Evolutionary conservation across 1,284 basidiomycete species (phyloP).

Genomic region (Microbotryum intermedium): DNA sequence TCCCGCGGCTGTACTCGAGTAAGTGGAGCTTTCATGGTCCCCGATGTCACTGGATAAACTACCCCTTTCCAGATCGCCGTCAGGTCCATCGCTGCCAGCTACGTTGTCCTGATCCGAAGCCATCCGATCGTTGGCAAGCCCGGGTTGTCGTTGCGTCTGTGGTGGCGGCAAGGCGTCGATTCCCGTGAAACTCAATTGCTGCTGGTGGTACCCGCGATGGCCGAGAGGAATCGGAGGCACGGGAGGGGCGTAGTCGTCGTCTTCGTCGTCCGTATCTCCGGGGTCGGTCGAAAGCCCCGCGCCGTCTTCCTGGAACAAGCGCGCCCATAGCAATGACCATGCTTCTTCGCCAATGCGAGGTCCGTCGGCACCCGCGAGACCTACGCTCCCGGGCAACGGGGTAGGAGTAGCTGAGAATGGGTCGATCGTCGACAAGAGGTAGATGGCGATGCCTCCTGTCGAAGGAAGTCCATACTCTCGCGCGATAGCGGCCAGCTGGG

Average conservation of each 20-base stretch:
- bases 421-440: conserved; percentile 48
- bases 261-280: conserved; percentile 40
- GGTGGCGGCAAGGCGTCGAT: not conserved
- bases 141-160: not conserved
- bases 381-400: conserved; percentile 20
- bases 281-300: conserved; percentile 50
- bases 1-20: conserved; percentile 1
- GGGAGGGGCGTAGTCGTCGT: conserved; percentile 44
- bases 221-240: conserved; percentile 43
- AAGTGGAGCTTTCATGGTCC: conserved; percentile 5
- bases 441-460: conserved; percentile 63
- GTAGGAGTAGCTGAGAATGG: conserved; percentile 13
- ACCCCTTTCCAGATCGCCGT: conserved; percentile 10
- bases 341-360: conserved; percentile 65
- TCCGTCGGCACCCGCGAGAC: conserved; percentile 54
- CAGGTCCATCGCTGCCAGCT: not conserved
- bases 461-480: conserved; percentile 76
- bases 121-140: not conserved
- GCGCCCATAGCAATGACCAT: conserved; percentile 69
- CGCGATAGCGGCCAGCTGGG: conserved; percentile 40
- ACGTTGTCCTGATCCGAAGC: not conserved
- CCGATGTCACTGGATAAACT: conserved; percentile 18
- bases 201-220: conserved; percentile 1
- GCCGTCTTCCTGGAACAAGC: conserved; percentile 57
- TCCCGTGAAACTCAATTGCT: not conserved